Percentiles rank a stretch among this genome's conserved stretches.
These are phyloP conservation scores for Paramecium caudatum DNA, from an alignment of 73 alveolate species.

Conservation along the genomic window DNA sequence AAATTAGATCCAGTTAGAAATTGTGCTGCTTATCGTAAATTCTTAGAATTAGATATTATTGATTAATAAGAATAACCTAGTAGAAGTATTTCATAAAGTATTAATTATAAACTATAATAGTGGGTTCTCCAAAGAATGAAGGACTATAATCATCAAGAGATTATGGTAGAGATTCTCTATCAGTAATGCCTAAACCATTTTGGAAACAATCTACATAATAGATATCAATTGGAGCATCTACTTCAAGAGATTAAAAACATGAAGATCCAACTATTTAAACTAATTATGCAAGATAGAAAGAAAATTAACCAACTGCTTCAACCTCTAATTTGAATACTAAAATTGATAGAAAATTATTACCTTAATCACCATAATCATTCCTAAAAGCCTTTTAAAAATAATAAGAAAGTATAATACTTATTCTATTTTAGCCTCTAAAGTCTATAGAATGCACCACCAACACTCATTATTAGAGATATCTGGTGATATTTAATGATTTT, in stretches of 20 bases:
- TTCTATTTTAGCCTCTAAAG: background rate
- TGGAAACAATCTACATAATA: conserved; percentile 40
- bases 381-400: conserved; percentile 68
- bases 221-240: conserved; percentile 13
- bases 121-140: conserved; percentile 65
- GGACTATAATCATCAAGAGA: conserved; percentile 67
- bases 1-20: conserved; percentile 73
- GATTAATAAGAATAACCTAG: conserved; percentile 50
- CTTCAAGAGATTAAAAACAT: conserved; percentile 32
- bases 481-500: conserved; percentile 31
- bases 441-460: conserved; percentile 44
- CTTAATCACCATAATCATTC: conserved; percentile 73
- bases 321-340: conserved; percentile 22
- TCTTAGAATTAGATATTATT: conserved; percentile 69
- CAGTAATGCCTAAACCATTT: conserved; percentile 21
- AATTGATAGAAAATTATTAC: conserved; percentile 74
- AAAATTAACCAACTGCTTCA: conserved; percentile 48
- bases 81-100: conserved; percentile 64
- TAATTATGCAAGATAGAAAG: conserved; percentile 51
- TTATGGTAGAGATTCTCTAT: conserved; percentile 62
- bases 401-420: conserved; percentile 41
- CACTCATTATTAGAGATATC: conserved; percentile 57
- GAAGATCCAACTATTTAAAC: background rate
- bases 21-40: conserved; percentile 61
- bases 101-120: background rate